A percentile compares a stretch with the other conserved stretches of the same genome.
Evolutionary conservation across 768 basidiomycete genomes (phyloP).

Genomic region (Mycena vulgaris): DNA sequence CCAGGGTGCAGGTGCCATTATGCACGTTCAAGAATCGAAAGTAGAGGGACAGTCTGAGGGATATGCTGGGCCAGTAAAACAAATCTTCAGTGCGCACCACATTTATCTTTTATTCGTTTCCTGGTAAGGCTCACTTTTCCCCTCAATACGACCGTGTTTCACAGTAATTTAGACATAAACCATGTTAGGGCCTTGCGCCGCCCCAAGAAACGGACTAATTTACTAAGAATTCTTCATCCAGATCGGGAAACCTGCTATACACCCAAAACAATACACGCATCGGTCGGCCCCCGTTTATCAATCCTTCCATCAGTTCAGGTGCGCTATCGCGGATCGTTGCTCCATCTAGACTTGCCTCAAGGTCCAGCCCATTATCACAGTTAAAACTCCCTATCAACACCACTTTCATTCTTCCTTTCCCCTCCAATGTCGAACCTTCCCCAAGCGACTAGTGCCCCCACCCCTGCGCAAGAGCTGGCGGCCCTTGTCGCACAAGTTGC

Average conservation of each 20-base stretch:
- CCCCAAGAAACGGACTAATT: too few species aligned
- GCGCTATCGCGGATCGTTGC: too few species aligned
- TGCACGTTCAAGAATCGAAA: not conserved
- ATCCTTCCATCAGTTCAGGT: not conserved
- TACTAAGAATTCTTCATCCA: too few species aligned
- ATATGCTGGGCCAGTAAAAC: not conserved
- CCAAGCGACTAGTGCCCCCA: not conserved
- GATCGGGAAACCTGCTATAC: too few species aligned
- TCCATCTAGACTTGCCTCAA: not conserved
- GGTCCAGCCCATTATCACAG: not conserved
- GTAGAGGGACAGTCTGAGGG: too few species aligned
- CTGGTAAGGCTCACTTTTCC: not conserved
- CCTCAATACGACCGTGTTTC: not conserved
- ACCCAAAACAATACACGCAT: too few species aligned
- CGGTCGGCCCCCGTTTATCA: not conserved
- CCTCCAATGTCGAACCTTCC: not conserved
- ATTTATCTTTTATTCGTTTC: not conserved
- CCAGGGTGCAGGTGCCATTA: constrained; percentile 6
- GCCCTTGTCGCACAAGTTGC: not conserved
- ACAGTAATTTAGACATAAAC: too few species aligned
- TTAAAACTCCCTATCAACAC: not conserved
- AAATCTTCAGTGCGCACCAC: too few species aligned
- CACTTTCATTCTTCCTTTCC: not conserved
- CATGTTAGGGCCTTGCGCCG: too few species aligned
- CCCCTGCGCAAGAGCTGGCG: constrained; percentile 11